These are phyloP conservation scores for Lodderomyces elongisporus DNA, from an alignment of 1,139 yeast genomes.

Conservation along the genomic window DNA sequence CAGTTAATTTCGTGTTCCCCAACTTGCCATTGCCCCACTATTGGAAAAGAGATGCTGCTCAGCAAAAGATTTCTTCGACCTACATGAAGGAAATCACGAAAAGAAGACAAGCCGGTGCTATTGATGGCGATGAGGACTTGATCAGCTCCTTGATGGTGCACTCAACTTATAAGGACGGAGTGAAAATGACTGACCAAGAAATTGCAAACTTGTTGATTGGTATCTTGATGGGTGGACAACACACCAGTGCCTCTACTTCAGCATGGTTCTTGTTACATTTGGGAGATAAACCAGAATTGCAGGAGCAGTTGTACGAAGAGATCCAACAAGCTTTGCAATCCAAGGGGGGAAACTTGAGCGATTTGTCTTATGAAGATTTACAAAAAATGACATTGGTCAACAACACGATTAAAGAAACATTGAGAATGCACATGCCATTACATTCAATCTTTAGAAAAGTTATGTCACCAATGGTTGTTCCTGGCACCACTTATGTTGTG, in stretches of 20 bases:
- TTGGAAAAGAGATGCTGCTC: constrained; percentile 82
- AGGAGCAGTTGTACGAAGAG: constrained; percentile 74
- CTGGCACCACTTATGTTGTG: constrained; percentile 73
- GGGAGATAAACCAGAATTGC: constrained; percentile 79
- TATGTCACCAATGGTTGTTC: constrained; percentile 69
- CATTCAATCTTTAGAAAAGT: constrained; percentile 96
- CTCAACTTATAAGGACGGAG: constrained; percentile 89
- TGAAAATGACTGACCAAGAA: constrained; percentile 89
- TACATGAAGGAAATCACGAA: constrained; percentile 72
- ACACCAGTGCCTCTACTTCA: constrained; percentile 93
- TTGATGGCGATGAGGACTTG: constrained; percentile 75
- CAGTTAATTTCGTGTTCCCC: constrained; percentile 93
- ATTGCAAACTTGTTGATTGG: constrained; percentile 93
- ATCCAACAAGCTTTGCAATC: constrained; percentile 59
- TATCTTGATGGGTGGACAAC: constrained; percentile 98
- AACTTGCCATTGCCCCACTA: constrained; percentile 86
- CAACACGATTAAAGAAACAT: constrained; percentile 83
- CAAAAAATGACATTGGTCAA: constrained; percentile 77
- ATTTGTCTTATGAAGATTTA: constrained; percentile 74
- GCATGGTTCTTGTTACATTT: constrained; percentile 92
- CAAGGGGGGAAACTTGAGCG: constrained; percentile 42
- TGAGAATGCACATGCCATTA: constrained; percentile 92
- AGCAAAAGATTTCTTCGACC: constrained; percentile 69
- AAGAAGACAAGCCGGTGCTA: constrained; percentile 71
- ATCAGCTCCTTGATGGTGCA: constrained; percentile 80